These are phyloP conservation scores for Exophiala oligosperma DNA, from an alignment of 2,329 filamentous ascomycete genomes.

Conservation along the genomic window DNA sequence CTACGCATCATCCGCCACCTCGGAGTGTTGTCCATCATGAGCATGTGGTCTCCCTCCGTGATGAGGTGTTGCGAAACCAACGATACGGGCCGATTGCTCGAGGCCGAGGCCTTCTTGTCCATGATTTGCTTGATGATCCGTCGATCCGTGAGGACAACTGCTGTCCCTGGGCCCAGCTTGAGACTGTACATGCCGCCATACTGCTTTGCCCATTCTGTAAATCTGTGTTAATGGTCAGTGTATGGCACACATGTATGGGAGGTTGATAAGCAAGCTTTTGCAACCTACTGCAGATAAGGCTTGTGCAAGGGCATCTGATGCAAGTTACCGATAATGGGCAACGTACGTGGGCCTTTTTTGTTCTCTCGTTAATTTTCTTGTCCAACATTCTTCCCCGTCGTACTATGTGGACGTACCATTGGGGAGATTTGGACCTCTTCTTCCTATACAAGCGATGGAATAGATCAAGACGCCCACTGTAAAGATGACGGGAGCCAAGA, in stretches of 20 bases:
- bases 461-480: not conserved
- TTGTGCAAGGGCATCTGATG: constrained; percentile 38
- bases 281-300: constrained; percentile 30
- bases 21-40: constrained; percentile 18
- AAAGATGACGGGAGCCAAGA: not conserved
- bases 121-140: constrained; percentile 43
- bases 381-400: not conserved
- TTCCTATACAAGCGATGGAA: not conserved
- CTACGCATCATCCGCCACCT: constrained; percentile 33
- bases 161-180: constrained; percentile 42
- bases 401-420: not conserved
- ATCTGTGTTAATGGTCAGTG: constrained; percentile 29
- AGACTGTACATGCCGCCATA: constrained; percentile 45
- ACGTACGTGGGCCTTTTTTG: constrained; percentile 38
- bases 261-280: not conserved
- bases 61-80: constrained; percentile 19
- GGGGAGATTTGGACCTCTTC: not conserved
- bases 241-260: not conserved
- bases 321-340: constrained; percentile 51
- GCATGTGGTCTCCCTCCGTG: constrained; percentile 14
- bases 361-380: constrained; percentile 27
- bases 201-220: constrained; percentile 43
- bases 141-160: constrained; percentile 43
- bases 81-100: constrained; percentile 41
- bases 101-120: constrained; percentile 46